phyloP scores from a whole-genome alignment of 495 filamentous ascomycete species.

The Margaritispora aquatica region DNA sequence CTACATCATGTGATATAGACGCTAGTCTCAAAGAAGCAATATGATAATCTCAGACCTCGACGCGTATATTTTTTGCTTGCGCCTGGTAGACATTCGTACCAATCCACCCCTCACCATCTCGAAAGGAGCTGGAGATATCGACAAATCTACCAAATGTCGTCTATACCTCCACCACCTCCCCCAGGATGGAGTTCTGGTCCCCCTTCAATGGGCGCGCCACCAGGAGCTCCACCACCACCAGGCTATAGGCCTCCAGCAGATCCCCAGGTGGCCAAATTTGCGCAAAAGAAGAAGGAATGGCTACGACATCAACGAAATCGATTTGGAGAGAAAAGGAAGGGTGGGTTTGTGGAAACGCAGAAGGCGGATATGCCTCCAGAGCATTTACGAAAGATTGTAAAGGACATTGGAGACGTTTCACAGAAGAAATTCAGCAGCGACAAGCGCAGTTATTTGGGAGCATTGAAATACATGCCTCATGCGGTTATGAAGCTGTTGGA shows the following conservation, averaged over 20 bases:
- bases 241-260: conserved; percentile 81
- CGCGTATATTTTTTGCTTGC: neutral
- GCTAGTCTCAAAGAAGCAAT: neutral
- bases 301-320: conserved; percentile 84
- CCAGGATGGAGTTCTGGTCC: conserved; percentile 70
- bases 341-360: conserved; percentile 92
- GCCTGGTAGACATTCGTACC: neutral
- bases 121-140: conserved; percentile 13
- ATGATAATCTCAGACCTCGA: neutral
- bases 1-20: neutral
- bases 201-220: conserved; percentile 55
- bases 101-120: conserved; percentile 11
- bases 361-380: conserved; percentile 99
- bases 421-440: conserved; percentile 99
- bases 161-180: conserved; percentile 67
- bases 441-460: conserved; percentile 96
- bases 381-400: conserved; percentile 96
- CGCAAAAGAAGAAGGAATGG: conserved; percentile 99
- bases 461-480: conserved; percentile 99
- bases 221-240: conserved; percentile 78
- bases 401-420: conserved; percentile 97
- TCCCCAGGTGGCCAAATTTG: conserved; percentile 87
- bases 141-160: conserved; percentile 55
- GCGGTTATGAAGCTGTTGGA: conserved; percentile 98
- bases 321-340: conserved; percentile 95